These are phyloP conservation scores for Chernovozyma aurita DNA, from an alignment of 1,139 yeast species.

Conservation along the genomic window DNA sequence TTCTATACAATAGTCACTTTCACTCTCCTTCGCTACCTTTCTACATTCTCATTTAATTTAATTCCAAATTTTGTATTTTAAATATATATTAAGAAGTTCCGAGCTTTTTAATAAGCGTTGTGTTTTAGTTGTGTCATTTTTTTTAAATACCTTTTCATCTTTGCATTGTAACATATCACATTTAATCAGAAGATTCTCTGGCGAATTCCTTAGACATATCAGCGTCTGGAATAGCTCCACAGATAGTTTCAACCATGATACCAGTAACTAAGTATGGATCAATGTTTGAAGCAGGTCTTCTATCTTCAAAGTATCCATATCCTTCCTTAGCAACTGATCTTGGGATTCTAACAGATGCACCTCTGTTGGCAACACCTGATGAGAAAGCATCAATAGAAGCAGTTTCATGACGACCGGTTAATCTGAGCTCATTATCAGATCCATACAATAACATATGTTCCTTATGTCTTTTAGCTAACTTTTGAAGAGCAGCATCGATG, in stretches of 20 bases:
- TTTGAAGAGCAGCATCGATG: constrained; percentile 89
- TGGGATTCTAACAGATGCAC: constrained; percentile 98
- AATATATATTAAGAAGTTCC: too few relatives aligned
- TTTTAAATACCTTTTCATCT: too few relatives aligned
- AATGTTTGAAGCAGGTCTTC: constrained; percentile 99
- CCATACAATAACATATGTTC: constrained; percentile 97
- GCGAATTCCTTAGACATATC: constrained; percentile 88
- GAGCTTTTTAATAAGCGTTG: too few relatives aligned
- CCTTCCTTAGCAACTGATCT: constrained; percentile 98
- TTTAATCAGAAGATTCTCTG: constrained; percentile 53
- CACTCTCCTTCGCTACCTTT: too few relatives aligned
- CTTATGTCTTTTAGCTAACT: constrained; percentile 91
- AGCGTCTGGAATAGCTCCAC: constrained; percentile 93
- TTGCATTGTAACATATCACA: too few relatives aligned
- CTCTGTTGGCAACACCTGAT: constrained; percentile 99
- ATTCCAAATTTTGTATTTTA: too few relatives aligned
- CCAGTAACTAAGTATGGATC: constrained; percentile 99
- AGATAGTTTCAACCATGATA: constrained; percentile 94
- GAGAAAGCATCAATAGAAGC: constrained; percentile 90
- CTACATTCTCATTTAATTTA: too few relatives aligned
- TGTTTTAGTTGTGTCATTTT: too few relatives aligned
- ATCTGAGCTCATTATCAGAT: constrained; percentile 88
- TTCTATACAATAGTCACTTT: too few relatives aligned
- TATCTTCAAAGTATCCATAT: constrained; percentile 96
- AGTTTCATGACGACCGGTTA: constrained; percentile 98